Base-by-base conservation (phyloP, 306 rosid genomes). In the Quillaja saponaria region DNA sequence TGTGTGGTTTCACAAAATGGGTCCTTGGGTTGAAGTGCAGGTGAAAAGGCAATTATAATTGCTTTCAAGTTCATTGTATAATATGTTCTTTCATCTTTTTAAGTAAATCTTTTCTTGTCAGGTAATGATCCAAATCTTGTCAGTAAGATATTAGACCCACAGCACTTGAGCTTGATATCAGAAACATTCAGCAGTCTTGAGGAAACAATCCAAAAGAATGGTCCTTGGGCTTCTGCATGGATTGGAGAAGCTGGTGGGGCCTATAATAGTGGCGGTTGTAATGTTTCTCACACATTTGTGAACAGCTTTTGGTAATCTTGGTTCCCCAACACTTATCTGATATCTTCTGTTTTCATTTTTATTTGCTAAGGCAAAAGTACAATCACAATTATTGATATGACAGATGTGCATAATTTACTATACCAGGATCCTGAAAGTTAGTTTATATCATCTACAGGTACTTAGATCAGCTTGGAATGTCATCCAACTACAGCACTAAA, bases 201-300 rank as follows among this genome's bases (percentile, higher is more conserved):
- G 25, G 78, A 72, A 38, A 92, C 84, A 45, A 76, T 87, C 58
- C 44, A 80, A 44, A 72, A 58, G 44, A 34, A 82, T 19, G 96
- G 99, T 13, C 94, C 90, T 42, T 86, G 96, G 96, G 74, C 95
- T 60, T 75, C 79, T 47, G 85, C 90, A 25, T 92, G 99, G 99
- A 95, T 92, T 17, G 97, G 99, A 49, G 99, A 92, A 85, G 80
- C 99, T 13, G 99, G 99, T 18, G 99, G 99, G 11, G 97, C 97
- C 58, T 92, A 42, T 78, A 92, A 92, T 75, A 92, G 97, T 25
- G 99, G 99, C 1, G 90, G 95, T 44, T 90, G 63, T 55, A 9
- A 79, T 63, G 87, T 92, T 64, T 89, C 99, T 14, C 67, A 87
- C 77, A 80, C 91, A 63, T 89, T 81, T 75, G 69, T 92, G 47